A percentile compares a stretch with the other conserved stretches of the same genome.
These are phyloP conservation scores for Aeschynomene evenia DNA, from an alignment of 306 rosid genomes.

Conservation along the genomic window DNA sequence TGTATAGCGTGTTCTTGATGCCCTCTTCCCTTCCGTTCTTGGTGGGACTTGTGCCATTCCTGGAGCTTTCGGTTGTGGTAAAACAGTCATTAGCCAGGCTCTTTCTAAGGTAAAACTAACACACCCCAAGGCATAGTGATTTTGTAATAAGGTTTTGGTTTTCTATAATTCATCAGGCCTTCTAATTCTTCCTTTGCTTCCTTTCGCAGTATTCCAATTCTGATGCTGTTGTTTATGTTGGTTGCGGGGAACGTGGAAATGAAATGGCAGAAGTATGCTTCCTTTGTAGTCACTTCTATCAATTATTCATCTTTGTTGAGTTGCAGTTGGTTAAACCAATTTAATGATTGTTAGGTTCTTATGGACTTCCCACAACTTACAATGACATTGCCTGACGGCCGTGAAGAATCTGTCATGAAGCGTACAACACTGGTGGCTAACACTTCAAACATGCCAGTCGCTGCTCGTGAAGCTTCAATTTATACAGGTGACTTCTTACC, in stretches of 20 bases:
- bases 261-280: slow-evolving; percentile 92
- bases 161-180: not conserved
- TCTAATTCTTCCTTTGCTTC: slow-evolving; percentile 8
- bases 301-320: not conserved
- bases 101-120: slow-evolving; percentile 78
- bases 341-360: slow-evolving; percentile 60
- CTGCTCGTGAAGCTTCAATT: slow-evolving; percentile 99
- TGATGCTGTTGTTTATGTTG: slow-evolving; percentile 91
- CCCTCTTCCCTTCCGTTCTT: slow-evolving; percentile 99
- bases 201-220: slow-evolving; percentile 91
- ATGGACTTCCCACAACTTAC: slow-evolving; percentile 99
- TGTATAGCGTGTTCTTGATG: slow-evolving; percentile 96
- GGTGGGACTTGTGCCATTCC: slow-evolving; percentile 99
- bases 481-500: slow-evolving; percentile 70
- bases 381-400: slow-evolving; percentile 99
- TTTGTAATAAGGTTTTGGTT: not conserved
- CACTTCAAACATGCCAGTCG: slow-evolving; percentile 99
- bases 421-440: slow-evolving; percentile 99
- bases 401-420: slow-evolving; percentile 99
- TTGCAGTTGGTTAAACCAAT: slow-evolving; percentile 23
- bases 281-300: not conserved
- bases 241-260: slow-evolving; percentile 99
- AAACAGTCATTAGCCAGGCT: slow-evolving; percentile 99
- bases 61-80: slow-evolving; percentile 99
- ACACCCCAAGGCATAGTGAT: not conserved